phyloP scores from a whole-genome alignment of 2,329 filamentous ascomycete genomes.

The Polytolypa hystricis region DNA sequence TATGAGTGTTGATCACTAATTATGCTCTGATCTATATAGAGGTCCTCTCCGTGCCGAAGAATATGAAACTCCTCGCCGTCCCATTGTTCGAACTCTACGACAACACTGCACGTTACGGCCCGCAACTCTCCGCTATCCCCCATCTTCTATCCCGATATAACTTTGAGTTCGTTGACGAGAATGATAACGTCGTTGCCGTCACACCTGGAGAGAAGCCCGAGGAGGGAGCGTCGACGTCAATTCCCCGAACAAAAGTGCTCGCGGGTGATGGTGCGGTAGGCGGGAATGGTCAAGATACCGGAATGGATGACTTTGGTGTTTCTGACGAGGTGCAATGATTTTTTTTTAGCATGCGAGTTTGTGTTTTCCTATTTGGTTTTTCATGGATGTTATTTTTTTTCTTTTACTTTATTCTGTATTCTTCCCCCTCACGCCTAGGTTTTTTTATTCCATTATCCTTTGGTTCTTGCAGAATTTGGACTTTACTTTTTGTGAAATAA shows the following conservation, averaged over 20 bases:
- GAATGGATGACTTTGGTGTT: constrained; percentile 14
- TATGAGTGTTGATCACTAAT: not conserved
- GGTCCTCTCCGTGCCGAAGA: constrained; percentile 92
- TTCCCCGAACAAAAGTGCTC: constrained; percentile 55
- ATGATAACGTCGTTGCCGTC: constrained; percentile 71
- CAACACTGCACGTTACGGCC: constrained; percentile 88
- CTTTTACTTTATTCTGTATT: not conserved
- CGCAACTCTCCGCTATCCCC: constrained; percentile 90
- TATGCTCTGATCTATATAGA: constrained; percentile 43
- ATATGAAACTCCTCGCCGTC: constrained; percentile 97
- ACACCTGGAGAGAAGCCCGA: constrained; percentile 63
- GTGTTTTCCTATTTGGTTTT: not conserved
- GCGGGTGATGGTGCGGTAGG: constrained; percentile 34
- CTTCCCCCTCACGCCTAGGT: not conserved
- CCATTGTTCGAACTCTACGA: constrained; percentile 97
- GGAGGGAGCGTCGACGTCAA: constrained; percentile 39
- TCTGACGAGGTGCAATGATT: constrained; percentile 9
- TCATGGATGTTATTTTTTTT: not conserved
- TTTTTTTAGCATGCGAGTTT: constrained; percentile 1
- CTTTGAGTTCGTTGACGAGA: constrained; percentile 94
- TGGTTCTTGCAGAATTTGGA: no score
- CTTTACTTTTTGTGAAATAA: no score
- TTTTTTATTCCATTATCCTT: no score
- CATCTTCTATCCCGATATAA: constrained; percentile 92
- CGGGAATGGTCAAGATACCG: constrained; percentile 9